phyloP scores from a whole-genome alignment of 2,329 filamentous ascomycete species.

The Cladophialophora chaetospira region DNA sequence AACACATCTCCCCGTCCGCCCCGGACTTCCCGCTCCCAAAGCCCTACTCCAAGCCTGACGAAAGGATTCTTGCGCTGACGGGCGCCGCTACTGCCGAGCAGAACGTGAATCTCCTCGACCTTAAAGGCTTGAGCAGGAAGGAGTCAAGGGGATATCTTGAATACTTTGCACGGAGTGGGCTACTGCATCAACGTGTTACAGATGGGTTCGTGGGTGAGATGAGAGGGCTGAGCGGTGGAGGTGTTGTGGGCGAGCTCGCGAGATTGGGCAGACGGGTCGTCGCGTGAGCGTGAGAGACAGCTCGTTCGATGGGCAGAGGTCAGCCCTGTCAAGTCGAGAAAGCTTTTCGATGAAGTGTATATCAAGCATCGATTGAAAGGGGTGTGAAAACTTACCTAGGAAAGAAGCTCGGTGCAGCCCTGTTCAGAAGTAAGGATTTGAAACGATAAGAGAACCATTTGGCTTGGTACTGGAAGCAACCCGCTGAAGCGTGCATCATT shows the following conservation, averaged over 20 bases:
- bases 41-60: conserved; percentile 56
- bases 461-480: too few relatives aligned
- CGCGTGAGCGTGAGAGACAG: conserved; percentile 26
- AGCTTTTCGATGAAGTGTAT: too few relatives aligned
- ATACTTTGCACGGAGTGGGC: conserved; percentile 87
- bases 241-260: conserved; percentile 84
- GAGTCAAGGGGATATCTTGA: conserved; percentile 83
- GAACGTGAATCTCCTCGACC: conserved; percentile 48
- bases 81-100: conserved; percentile 29
- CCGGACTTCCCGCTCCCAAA: conserved; percentile 51
- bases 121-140: conserved; percentile 69
- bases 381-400: too few relatives aligned
- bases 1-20: conserved; percentile 37
- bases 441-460: too few relatives aligned
- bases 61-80: conserved; percentile 50
- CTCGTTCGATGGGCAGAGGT: background rate
- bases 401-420: too few relatives aligned
- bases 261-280: conserved; percentile 57
- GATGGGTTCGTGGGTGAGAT: conserved; percentile 74
- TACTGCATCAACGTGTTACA: conserved; percentile 70
- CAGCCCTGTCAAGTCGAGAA: too few relatives aligned
- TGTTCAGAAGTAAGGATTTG: too few relatives aligned
- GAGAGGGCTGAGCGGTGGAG: conserved; percentile 80
- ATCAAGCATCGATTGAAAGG: too few relatives aligned
- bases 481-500: too few relatives aligned